Conservation (phyloP, 768 basidiomycete species). For the Lactarius indigo region DNA sequence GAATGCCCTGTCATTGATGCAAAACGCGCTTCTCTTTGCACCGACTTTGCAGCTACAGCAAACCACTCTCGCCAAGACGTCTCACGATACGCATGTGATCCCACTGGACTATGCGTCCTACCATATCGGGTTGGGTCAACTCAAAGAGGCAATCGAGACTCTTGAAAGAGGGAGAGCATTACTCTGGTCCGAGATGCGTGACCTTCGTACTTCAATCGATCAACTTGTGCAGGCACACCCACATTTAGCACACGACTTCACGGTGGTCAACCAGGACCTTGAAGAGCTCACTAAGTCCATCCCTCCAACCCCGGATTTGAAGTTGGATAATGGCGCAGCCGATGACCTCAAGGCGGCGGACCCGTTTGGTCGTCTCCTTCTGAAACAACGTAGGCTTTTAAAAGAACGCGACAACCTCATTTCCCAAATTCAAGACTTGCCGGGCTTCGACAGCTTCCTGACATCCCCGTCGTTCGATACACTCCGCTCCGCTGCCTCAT, state of each 20-base stretch:
- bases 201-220: background rate
- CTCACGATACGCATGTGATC: background rate
- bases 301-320: background rate
- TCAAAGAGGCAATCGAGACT: background rate
- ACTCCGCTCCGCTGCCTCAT: background rate
- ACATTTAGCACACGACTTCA: background rate
- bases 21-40: too few species aligned
- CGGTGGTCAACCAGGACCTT: background rate
- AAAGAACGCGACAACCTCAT: background rate
- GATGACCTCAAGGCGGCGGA: background rate
- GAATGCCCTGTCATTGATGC: too few species aligned
- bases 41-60: too few species aligned
- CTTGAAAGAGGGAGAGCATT: background rate
- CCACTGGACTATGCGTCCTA: background rate
- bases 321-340: background rate
- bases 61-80: background rate
- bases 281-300: background rate
- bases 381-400: background rate
- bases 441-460: background rate
- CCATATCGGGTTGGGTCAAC: background rate
- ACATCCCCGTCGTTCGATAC: background rate
- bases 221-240: background rate
- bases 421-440: background rate
- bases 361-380: background rate
- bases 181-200: background rate